Base-by-base conservation (phyloP, 495 filamentous ascomycete genomes). In the Daldinia grandis region DNA sequence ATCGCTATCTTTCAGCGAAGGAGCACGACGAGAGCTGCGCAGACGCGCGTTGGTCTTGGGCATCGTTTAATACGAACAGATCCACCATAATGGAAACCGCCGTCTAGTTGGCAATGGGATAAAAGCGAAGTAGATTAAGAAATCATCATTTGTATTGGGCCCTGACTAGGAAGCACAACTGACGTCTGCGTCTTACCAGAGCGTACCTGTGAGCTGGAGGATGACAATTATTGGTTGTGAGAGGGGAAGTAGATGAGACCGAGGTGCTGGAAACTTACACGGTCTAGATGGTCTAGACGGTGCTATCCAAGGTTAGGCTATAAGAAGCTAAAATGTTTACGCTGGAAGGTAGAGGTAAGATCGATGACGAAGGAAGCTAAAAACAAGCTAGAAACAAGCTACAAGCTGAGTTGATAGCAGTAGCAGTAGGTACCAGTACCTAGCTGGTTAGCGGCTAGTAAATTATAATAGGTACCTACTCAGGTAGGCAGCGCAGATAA, bases 1-100 rank as follows among this genome's bases (percentile, higher is more conserved):
- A 70, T 89, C 84, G 68, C 77, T 81, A 68, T 86, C 84, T 72
- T 81, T 81, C 53, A 84, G 79, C 28, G 79, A 76, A 60, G 79
- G 73, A 14, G 76, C 81, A 74, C 85, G 85, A 72, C 84, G 84
- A 63, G 81, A 83, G 25, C 78, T 81, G 69, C 74, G 76, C 72
- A 77, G 25, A 66, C 76, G 80, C 68, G 78, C 78, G 70, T 69
- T 80, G 72, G 80, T 79, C 58, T 69, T 80, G 72, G 78, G 79
- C 83, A 84, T 83, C 62, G 71, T 78, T 78, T 44, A 57, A 42
- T 33, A 58, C 4, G 19, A 19, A 66, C 53, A 57, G 42, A 55
- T 38, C 60, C 62, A 71, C 66, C 71, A 74, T 74, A 74, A 60
- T 74, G 66, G 54, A 70, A 66, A 40, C 55, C 57, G 64, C 35